These are phyloP conservation scores for Wickerhamomyces kurtzmanii DNA, from an alignment of 805 yeast species.

Conservation along the genomic window DNA sequence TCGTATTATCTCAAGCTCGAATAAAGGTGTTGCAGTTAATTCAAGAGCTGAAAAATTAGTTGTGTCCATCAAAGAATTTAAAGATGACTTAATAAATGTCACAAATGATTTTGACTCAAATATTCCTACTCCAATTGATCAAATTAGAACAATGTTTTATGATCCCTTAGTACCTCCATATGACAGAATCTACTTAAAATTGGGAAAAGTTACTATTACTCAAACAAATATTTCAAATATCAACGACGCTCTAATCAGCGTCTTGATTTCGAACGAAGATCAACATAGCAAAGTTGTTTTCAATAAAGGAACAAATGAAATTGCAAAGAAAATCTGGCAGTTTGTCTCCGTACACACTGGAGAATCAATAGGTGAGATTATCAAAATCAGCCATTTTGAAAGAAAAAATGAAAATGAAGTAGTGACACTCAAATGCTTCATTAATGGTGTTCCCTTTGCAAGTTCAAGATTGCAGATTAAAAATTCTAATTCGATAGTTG, in stretches of 20 bases:
- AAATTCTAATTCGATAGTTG: constrained; percentile 34
- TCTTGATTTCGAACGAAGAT: constrained; percentile 45
- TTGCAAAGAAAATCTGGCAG: constrained; percentile 44
- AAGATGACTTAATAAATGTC: constrained; percentile 27
- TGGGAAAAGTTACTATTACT: constrained; percentile 37
- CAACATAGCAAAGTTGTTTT: constrained; percentile 43
- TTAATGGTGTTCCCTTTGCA: constrained; percentile 72
- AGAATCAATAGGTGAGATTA: constrained; percentile 64
- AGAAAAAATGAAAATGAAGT: constrained; percentile 39
- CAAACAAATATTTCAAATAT: constrained; percentile 9
- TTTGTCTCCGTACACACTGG: constrained; percentile 65
- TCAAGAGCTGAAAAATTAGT: constrained; percentile 69
- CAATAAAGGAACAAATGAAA: constrained; percentile 61
- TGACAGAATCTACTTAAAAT: constrained; percentile 49
- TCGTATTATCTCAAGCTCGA: constrained; percentile 66
- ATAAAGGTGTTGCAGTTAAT: constrained; percentile 68
- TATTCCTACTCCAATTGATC: constrained; percentile 43
- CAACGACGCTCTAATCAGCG: constrained; percentile 19
- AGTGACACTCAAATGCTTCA: constrained; percentile 43
- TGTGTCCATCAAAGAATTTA: constrained; percentile 66
- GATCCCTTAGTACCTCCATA: constrained; percentile 51
- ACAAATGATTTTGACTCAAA: constrained; percentile 23
- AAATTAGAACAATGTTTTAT: constrained; percentile 54
- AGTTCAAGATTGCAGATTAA: constrained; percentile 43
- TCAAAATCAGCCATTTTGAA: constrained; percentile 53